These are phyloP conservation scores for Cladosporium velox DNA, from an alignment of 2,329 filamentous ascomycete genomes.

Conservation along the genomic window DNA sequence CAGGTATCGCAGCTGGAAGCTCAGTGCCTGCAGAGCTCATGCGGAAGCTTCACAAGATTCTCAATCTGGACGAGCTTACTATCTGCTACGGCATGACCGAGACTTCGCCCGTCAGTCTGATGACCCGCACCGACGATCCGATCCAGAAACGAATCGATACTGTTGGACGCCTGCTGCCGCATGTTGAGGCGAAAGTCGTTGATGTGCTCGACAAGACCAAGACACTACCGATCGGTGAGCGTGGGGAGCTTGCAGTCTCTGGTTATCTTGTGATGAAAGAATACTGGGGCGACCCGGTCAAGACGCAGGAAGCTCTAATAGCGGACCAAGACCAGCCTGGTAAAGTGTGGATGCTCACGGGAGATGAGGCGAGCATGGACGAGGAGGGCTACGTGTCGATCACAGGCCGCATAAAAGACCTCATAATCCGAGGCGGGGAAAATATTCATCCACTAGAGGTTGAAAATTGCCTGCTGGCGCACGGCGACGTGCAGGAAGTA, in stretches of 20 bases:
- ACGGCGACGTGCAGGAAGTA: conserved; percentile 70
- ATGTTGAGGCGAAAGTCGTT: conserved; percentile 78
- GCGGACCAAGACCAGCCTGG: conserved; percentile 57
- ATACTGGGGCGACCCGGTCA: conserved; percentile 75
- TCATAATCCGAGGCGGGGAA: conserved; percentile 93
- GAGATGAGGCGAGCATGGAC: conserved; percentile 89
- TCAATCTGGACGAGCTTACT: conserved; percentile 80
- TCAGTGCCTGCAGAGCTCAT: conserved; percentile 83
- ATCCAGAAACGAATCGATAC: conserved; percentile 70
- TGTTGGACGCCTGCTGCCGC: conserved; percentile 80
- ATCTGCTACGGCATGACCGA: conserved; percentile 99
- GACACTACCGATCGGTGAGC: conserved; percentile 64
- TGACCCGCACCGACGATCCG: conserved; percentile 79
- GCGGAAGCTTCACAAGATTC: conserved; percentile 67
- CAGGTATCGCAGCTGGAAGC: conserved; percentile 88
- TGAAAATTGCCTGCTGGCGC: conserved; percentile 80
- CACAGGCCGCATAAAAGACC: conserved; percentile 88
- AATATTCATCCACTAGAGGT: conserved; percentile 95
- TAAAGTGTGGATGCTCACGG: conserved; percentile 83
- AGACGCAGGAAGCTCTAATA: conserved; percentile 69
- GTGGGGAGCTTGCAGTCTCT: conserved; percentile 78
- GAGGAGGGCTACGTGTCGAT: conserved; percentile 80
- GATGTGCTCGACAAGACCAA: conserved; percentile 61
- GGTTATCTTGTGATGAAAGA: conserved; percentile 91
- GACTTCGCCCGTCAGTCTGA: conserved; percentile 71